Conservation (phyloP, 371 early-diverging fungal species). For the Mortierella sp. region DNA sequence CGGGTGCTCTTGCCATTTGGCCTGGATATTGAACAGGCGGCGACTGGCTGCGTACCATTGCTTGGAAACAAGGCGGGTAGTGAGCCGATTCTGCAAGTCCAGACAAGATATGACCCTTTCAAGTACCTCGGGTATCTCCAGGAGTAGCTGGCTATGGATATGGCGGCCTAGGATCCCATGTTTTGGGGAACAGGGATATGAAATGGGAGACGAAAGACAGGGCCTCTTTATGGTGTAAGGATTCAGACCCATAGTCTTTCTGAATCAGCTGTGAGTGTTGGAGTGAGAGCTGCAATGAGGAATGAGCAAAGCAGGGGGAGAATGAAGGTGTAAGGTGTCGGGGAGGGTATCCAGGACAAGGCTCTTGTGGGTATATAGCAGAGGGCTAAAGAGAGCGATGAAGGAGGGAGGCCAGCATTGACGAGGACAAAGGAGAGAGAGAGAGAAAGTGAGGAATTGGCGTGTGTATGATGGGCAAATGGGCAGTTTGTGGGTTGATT, state of each 20-base stretch:
- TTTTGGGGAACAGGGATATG: background rate
- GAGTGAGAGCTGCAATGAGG: background rate
- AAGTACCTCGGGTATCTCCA: constrained; percentile 19
- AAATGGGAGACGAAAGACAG: background rate
- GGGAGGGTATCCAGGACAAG: too few relatives aligned
- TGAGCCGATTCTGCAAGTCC: constrained; percentile 1
- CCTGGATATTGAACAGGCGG: constrained; percentile 1
- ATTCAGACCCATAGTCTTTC: background rate
- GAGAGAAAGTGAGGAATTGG: background rate
- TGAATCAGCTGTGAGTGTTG: background rate
- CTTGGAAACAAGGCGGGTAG: constrained; percentile 19
- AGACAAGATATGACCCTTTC: constrained; percentile 15
- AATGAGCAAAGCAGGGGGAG: background rate
- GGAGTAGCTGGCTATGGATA: background rate
- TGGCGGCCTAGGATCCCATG: background rate
- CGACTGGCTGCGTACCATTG: constrained; percentile 17
- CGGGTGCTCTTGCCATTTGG: constrained; percentile 13
- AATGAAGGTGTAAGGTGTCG: too few relatives aligned
- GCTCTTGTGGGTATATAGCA: background rate
- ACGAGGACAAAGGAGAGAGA: background rate
- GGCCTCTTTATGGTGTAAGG: background rate
- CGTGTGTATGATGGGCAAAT: too few relatives aligned
- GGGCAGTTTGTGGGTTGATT: too few relatives aligned
- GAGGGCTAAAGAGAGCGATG: background rate
- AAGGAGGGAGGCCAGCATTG: background rate